These are phyloP conservation scores for Ashbya aceris DNA, from an alignment of 1,139 yeast species.

Conservation along the genomic window DNA sequence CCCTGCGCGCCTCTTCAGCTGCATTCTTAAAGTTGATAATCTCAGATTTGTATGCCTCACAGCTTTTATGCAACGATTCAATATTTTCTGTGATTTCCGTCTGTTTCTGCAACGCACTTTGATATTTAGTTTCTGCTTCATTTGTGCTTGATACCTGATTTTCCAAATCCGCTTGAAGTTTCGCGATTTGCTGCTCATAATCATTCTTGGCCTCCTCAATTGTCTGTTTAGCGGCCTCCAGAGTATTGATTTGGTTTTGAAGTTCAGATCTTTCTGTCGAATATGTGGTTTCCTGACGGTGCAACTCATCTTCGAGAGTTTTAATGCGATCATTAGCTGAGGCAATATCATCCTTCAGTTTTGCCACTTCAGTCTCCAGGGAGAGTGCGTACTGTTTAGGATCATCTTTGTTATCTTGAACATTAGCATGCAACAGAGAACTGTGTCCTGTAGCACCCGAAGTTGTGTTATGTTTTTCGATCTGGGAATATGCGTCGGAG, in stretches of 20 bases:
- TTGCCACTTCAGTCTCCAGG: slow-evolving; percentile 30
- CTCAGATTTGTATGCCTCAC: slow-evolving; percentile 33
- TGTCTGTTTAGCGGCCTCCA: slow-evolving; percentile 17
- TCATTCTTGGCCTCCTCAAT: slow-evolving; percentile 31
- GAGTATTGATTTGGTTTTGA: slow-evolving; percentile 16
- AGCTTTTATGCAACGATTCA: slow-evolving; percentile 37
- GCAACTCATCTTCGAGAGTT: slow-evolving; percentile 27
- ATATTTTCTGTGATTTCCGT: slow-evolving; percentile 44
- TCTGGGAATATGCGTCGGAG: slow-evolving; percentile 39
- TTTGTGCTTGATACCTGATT: slow-evolving; percentile 42
- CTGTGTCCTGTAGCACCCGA: slow-evolving; percentile 39
- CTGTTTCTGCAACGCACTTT: slow-evolving; percentile 48
- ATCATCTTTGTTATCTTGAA: slow-evolving; percentile 33
- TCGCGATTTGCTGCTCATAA: slow-evolving; percentile 33
- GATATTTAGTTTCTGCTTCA: slow-evolving; percentile 49
- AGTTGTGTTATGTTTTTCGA: slow-evolving; percentile 42
- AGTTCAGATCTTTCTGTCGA: slow-evolving; percentile 19
- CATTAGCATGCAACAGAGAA: slow-evolving; percentile 37
- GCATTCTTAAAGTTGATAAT: slow-evolving; percentile 32
- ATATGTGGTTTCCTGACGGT: slow-evolving; percentile 10
- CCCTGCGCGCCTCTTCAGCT: slow-evolving; percentile 28
- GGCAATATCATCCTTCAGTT: slow-evolving; percentile 32
- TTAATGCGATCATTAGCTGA: slow-evolving; percentile 32
- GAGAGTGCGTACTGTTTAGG: slow-evolving; percentile 15
- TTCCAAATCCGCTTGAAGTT: slow-evolving; percentile 40